Percentiles rank a stretch among this genome's conserved stretches.
Evolutionary conservation across 441 rosid genomes (phyloP).

Genomic region (Flueggea neowawraea): DNA sequence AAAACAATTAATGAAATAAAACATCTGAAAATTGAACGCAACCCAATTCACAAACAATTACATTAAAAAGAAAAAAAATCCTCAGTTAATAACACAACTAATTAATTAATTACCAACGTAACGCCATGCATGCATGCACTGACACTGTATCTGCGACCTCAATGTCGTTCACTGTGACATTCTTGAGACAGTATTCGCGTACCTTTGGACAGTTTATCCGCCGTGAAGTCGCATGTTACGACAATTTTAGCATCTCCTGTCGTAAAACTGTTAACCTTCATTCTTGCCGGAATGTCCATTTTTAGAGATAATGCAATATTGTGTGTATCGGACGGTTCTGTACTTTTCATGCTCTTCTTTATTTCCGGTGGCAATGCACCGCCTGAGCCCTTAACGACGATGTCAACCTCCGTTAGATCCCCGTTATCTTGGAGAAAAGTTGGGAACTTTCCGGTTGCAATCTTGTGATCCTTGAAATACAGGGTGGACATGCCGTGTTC

Average conservation of each 20-base stretch:
- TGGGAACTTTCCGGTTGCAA: constrained; percentile 20
- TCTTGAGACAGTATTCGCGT: constrained; percentile 15
- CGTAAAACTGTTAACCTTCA: constrained; percentile 10
- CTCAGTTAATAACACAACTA: too few relatives aligned
- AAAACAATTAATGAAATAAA: neutral
- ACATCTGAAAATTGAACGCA: too few relatives aligned
- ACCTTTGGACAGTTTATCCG: constrained; percentile 14
- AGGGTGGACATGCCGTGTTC: constrained; percentile 18
- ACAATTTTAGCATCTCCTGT: constrained; percentile 3
- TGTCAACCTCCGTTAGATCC: neutral
- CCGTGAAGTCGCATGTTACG: constrained; percentile 15
- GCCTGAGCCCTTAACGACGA: constrained; percentile 1
- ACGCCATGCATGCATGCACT: too few relatives aligned
- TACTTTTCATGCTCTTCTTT: neutral
- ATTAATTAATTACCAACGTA: too few relatives aligned
- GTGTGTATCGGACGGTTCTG: neutral
- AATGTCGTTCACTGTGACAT: constrained; percentile 16
- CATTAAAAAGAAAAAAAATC: neutral
- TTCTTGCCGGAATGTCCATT: constrained; percentile 17
- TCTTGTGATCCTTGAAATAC: constrained; percentile 2
- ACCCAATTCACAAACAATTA: neutral
- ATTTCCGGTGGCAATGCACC: neutral
- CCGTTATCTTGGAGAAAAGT: constrained; percentile 6
- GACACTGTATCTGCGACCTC: too few relatives aligned
- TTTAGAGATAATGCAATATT: constrained; percentile 13